Percentiles rank a stretch among this genome's conserved stretches.
phyloP scores from a whole-genome alignment of 371 early-diverging fungal species.

The Coemansia sp. region DNA sequence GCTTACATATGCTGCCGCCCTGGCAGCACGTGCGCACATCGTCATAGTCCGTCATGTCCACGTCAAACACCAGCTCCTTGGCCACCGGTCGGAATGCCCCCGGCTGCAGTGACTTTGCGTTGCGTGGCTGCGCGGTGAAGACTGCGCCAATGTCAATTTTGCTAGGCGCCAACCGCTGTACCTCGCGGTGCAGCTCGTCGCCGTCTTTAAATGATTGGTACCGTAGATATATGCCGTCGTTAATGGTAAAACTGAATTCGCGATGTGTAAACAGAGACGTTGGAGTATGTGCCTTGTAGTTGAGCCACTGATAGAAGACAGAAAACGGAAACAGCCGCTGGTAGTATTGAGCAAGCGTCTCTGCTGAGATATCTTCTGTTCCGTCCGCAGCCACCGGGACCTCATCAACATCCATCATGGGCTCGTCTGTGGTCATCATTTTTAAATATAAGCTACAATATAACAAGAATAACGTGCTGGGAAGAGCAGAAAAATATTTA shows the following conservation, averaged over 20 bases:
- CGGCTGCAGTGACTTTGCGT: conserved; percentile 71
- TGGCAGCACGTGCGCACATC: conserved; percentile 95
- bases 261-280: conserved; percentile 73
- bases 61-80: conserved; percentile 99
- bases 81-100: conserved; percentile 73
- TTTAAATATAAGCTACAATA: neutral
- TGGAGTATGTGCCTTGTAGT: conserved; percentile 60
- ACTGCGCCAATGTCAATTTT: conserved; percentile 99
- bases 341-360: conserved; percentile 73
- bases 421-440: conserved; percentile 2
- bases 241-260: conserved; percentile 92
- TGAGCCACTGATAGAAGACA: conserved; percentile 78
- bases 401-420: conserved; percentile 25
- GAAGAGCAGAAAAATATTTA: neutral
- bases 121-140: conserved; percentile 81
- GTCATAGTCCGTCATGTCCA: conserved; percentile 99
- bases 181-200: conserved; percentile 74
- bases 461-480: neutral
- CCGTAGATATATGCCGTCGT: conserved; percentile 79
- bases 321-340: conserved; percentile 81
- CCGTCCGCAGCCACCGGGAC: conserved; percentile 16
- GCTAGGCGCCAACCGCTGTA: conserved; percentile 70
- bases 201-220: conserved; percentile 78
- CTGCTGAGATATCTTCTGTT: conserved; percentile 32
- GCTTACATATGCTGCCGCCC: conserved; percentile 83